A percentile compares a stretch with the other conserved stretches of the same genome.
Evolutionary conservation across 768 basidiomycete genomes (phyloP).

Genomic region (Rhizopogon vulgaris): DNA sequence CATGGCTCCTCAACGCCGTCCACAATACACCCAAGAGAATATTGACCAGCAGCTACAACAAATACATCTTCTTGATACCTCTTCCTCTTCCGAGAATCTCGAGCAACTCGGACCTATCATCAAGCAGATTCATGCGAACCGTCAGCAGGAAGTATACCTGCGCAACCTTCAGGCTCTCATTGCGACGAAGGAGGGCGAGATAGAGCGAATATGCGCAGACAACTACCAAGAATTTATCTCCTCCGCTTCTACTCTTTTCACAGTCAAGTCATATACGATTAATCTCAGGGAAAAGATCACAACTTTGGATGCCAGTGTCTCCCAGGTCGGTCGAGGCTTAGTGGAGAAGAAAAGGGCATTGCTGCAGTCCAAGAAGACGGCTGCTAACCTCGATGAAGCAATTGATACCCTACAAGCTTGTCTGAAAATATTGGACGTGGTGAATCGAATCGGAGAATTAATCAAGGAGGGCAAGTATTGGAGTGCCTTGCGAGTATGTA

Average conservation of each 20-base stretch:
- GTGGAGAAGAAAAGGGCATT: slow-evolving; percentile 92
- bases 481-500: slow-evolving; percentile 88
- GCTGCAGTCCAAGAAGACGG: slow-evolving; percentile 87
- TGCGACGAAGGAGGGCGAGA: slow-evolving; percentile 91
- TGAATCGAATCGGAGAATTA: slow-evolving; percentile 89
- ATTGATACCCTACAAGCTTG: slow-evolving; percentile 95
- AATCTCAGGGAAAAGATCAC: slow-evolving; percentile 88
- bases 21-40: slow-evolving; percentile 71
- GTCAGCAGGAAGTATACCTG: slow-evolving; percentile 86
- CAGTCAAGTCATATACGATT: slow-evolving; percentile 93
- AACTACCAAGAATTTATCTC: slow-evolving; percentile 98
- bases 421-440: slow-evolving; percentile 86
- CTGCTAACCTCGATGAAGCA: slow-evolving; percentile 91
- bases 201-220: slow-evolving; percentile 90
- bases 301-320: slow-evolving; percentile 82
- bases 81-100: slow-evolving; percentile 87
- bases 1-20: slow-evolving; percentile 74
- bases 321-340: slow-evolving; percentile 79
- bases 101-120: slow-evolving; percentile 95
- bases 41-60: slow-evolving; percentile 90
- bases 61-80: slow-evolving; percentile 82
- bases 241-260: slow-evolving; percentile 93
- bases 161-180: slow-evolving; percentile 83
- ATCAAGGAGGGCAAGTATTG: slow-evolving; percentile 92
- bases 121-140: slow-evolving; percentile 83